These are phyloP conservation scores for Talaromyces sp. DNA, from an alignment of 2,329 filamentous ascomycete genomes.

Conservation along the genomic window DNA sequence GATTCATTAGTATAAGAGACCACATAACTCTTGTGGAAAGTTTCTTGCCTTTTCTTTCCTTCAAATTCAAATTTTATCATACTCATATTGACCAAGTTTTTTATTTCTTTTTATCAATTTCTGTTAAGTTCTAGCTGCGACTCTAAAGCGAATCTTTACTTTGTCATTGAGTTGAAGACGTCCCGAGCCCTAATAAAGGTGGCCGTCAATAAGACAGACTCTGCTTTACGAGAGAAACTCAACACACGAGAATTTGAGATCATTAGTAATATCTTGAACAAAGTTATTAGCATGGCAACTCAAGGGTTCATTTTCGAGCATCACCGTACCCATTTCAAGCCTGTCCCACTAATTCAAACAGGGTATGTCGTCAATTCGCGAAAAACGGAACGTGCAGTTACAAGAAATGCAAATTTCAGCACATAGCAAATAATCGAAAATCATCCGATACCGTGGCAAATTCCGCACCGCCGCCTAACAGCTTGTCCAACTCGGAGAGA, in stretches of 20 bases:
- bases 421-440: not conserved
- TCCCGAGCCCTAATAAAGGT: not conserved
- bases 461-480: not conserved
- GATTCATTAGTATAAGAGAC: not conserved
- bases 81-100: not conserved
- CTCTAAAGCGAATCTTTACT: not conserved
- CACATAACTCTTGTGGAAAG: not conserved
- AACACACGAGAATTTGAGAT: too few species aligned
- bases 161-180: not conserved
- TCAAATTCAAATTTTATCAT: not conserved
- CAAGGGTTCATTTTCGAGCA: not conserved
- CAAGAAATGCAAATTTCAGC: constrained; percentile 6
- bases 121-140: not conserved
- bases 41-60: not conserved
- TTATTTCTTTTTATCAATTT: not conserved
- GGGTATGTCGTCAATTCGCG: constrained; percentile 1
- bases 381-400: constrained; percentile 5
- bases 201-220: too few species aligned
- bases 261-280: not conserved
- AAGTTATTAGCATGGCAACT: not conserved
- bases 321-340: not conserved
- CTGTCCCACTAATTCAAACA: not conserved
- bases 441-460: not conserved
- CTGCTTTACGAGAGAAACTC: too few species aligned
- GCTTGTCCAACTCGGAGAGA: not conserved